A percentile compares a stretch with the other conserved stretches of the same genome.
These are phyloP conservation scores for Sordariomycetes sp. DNA, from an alignment of 2,329 filamentous ascomycete species.

Conservation along the genomic window DNA sequence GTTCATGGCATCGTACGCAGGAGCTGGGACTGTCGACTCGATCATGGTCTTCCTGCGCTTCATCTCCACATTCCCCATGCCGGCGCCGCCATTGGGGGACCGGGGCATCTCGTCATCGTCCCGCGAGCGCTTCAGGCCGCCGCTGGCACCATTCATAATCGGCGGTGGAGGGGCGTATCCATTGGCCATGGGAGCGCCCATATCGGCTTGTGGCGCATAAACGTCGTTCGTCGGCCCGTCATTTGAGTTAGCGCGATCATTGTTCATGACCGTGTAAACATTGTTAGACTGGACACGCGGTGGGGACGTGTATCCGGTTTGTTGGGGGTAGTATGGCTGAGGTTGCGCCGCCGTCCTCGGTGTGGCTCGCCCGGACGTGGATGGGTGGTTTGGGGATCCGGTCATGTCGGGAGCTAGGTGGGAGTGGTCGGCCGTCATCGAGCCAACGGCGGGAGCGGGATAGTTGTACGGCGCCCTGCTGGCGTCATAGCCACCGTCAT, in stretches of 20 bases:
- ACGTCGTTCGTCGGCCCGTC: constrained; percentile 54
- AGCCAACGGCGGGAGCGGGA: constrained; percentile 50
- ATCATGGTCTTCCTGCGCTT: constrained; percentile 73
- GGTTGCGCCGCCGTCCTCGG: constrained; percentile 64
- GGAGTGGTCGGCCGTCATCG: constrained; percentile 54
- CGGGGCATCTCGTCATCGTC: constrained; percentile 50
- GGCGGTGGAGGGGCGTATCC: constrained; percentile 51
- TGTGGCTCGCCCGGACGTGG: constrained; percentile 71
- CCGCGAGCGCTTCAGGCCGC: constrained; percentile 30
- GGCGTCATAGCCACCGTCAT: constrained; percentile 64
- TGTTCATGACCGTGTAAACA: constrained; percentile 81
- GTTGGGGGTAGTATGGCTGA: constrained; percentile 59
- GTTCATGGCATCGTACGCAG: constrained; percentile 34
- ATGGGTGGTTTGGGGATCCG: constrained; percentile 66
- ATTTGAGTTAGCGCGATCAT: constrained; percentile 49
- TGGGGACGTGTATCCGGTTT: constrained; percentile 63
- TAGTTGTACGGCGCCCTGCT: constrained; percentile 67
- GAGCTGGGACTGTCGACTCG: constrained; percentile 39
- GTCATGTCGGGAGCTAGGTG: constrained; percentile 75
- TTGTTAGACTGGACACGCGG: constrained; percentile 62
- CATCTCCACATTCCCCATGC: constrained; percentile 34
- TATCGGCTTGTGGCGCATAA: constrained; percentile 38
- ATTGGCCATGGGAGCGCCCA: constrained; percentile 38
- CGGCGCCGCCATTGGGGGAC: constrained; percentile 37
- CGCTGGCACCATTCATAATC: constrained; percentile 48